Evolutionary conservation across 1,284 basidiomycete species (phyloP), one percentile per base, ranked within the genome.

Genomic region (Trametes hirsuta): DNA sequence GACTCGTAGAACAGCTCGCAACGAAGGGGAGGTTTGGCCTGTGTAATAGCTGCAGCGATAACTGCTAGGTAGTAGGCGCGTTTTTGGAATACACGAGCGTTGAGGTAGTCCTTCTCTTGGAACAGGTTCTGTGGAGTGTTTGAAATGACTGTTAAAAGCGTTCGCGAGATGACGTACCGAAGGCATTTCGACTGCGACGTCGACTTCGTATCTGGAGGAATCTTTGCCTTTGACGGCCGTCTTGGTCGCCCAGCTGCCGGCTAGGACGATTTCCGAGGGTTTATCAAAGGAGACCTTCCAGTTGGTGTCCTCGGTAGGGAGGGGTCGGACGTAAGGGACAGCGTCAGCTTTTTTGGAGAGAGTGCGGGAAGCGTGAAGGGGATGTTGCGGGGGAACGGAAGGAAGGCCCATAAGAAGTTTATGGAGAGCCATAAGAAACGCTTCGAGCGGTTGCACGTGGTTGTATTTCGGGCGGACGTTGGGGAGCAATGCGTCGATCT

Each of bases 61-160:
- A 85, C 84, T 8, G 95, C 90, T 12, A 98, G 83, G 76, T 95
- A 99, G 72, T 91, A 96, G 0, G 93, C 90, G 45, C 93, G 82
- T 75, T 99, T 99, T 74, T 97, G 91, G 72, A 97, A 96, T 75
- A 93, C 96, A 18, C 97, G 86, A 37, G 87, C 86, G 71, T 96
- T 92, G 56, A 95, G 79, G 66, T 95, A 93, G 72, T 99, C 97
- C 74, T 98, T 99, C 67, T 96, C 93, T 76, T 97, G 94, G 69
- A 99, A 95, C 25, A 98, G 76, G 46, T 68, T 71, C 87, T 94
- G 53, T 3, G 15, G 15, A 36, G n/a, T 50, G 18, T 60, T 47
- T 41, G 4, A 36, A 40, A 4, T 37, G n/a, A 15, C 36, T 11
- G 4, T 4, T 1, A 11, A 18, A 39, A 9, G 6, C 21, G 47